Conservation (phyloP, 495 filamentous ascomycete species). For the Aspergillus olivimuriae region DNA sequence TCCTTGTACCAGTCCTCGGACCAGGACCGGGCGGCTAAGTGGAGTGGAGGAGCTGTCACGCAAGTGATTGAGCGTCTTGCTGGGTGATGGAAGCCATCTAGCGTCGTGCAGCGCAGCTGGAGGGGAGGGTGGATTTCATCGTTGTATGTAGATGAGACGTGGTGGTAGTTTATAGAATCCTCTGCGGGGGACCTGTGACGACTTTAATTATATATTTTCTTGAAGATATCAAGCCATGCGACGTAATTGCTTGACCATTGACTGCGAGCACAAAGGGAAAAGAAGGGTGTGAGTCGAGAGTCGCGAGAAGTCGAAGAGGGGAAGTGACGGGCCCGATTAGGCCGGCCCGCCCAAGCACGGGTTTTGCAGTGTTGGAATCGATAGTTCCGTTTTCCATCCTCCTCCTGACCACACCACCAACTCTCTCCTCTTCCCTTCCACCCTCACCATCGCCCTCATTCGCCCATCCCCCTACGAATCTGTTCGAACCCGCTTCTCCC, state of each 20-base stretch:
- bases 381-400: neutral
- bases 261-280: too few species aligned
- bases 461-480: neutral
- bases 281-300: too few species aligned
- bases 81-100: too few species aligned
- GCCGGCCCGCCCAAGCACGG: constrained; percentile 2
- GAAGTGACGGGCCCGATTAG: constrained; percentile 16
- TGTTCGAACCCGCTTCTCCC: neutral
- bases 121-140: neutral
- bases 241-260: too few species aligned
- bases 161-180: too few species aligned
- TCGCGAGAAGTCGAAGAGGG: too few species aligned
- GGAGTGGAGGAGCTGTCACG: constrained; percentile 52
- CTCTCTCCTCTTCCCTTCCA: neutral
- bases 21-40: constrained; percentile 55
- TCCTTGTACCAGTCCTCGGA: constrained; percentile 68
- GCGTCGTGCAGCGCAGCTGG: too few species aligned
- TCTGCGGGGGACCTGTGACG: too few species aligned
- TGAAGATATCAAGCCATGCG: too few species aligned
- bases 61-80: constrained; percentile 24
- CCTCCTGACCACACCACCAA: neutral
- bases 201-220: too few species aligned
- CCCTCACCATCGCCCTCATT: neutral
- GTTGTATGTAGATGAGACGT: too few species aligned
- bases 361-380: neutral